Evolutionary conservation across 441 rosid species (phyloP).

Genomic region (Rhodomyrtus psidioides): DNA sequence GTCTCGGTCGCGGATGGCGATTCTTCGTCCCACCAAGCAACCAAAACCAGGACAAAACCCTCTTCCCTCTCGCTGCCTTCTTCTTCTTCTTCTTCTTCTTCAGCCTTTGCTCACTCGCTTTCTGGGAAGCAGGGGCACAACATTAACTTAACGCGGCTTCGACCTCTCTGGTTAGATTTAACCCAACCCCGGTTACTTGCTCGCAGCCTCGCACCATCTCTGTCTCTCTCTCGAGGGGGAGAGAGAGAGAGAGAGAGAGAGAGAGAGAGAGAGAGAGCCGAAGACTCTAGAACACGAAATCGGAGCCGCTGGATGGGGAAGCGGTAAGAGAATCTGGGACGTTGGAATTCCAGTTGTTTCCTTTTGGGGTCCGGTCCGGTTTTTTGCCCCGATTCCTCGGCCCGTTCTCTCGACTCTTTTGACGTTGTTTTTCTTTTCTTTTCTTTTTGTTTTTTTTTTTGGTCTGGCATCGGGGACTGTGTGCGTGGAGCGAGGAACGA

Average conservation of each 20-base stretch:
- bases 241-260: too few relatives aligned
- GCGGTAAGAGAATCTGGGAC: neutral
- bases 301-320: neutral
- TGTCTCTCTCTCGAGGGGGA: too few relatives aligned
- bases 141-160: neutral
- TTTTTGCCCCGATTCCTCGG: neutral
- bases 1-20: too few relatives aligned
- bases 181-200: neutral
- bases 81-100: neutral
- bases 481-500: neutral
- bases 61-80: neutral
- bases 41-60: neutral
- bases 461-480: neutral
- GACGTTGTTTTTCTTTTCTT: too few relatives aligned
- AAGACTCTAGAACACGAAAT: constrained; percentile 8
- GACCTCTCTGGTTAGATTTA: neutral
- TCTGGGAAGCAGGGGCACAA: too few relatives aligned
- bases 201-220: neutral
- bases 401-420: neutral
- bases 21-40: neutral
- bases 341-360: neutral
- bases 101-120: too few relatives aligned
- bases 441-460: too few relatives aligned
- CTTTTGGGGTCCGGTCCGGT: neutral
- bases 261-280: too few relatives aligned